Evolutionary conservation across 1,284 basidiomycete species (phyloP).

Genomic region (Moniliophthora roreri): DNA sequence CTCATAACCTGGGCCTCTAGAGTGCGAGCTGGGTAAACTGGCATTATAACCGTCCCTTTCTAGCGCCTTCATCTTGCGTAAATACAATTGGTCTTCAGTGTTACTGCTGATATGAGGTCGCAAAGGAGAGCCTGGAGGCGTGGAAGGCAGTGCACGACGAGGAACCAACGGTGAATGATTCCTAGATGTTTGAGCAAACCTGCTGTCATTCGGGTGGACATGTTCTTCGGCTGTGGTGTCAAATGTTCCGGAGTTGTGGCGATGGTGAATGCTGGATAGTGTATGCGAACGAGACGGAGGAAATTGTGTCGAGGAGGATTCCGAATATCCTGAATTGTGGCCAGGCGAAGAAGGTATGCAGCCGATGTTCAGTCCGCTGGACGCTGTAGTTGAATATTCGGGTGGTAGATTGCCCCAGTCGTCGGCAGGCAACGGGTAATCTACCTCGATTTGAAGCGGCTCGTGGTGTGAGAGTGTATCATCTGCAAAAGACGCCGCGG

Average conservation of each 20-base stretch:
- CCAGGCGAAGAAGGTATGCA: not conserved
- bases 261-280: not conserved
- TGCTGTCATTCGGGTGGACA: too few relatives aligned
- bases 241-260: not conserved
- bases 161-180: too few relatives aligned
- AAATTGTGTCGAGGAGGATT: not conserved
- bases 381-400: slow-evolving; percentile 3
- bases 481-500: not conserved
- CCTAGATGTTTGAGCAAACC: too few relatives aligned
- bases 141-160: too few relatives aligned
- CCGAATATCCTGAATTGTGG: not conserved
- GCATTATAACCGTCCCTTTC: too few relatives aligned
- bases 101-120: too few relatives aligned
- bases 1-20: too few relatives aligned
- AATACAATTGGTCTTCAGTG: not conserved
- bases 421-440: not conserved
- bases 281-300: not conserved
- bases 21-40: too few relatives aligned
- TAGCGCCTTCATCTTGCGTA: too few relatives aligned
- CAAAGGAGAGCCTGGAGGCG: too few relatives aligned
- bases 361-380: not conserved
- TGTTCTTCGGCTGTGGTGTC: not conserved
- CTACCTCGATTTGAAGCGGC: not conserved
- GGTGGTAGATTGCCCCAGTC: not conserved
- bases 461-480: not conserved